phyloP scores from a whole-genome alignment of 192 early-diverging fungal species.

The Coemansia sp. region DNA sequence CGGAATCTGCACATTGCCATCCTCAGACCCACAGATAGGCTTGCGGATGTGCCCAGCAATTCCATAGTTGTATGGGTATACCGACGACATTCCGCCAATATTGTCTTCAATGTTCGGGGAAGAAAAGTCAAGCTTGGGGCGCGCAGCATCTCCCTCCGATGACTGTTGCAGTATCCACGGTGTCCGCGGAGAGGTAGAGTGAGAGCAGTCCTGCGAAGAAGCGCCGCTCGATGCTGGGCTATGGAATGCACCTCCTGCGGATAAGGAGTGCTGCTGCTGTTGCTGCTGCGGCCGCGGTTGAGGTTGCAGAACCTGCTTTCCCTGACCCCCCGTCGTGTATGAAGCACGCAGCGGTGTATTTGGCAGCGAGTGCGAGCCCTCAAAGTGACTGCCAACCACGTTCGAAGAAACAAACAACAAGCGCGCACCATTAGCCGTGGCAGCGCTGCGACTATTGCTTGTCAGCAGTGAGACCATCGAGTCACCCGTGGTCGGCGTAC shows the following conservation, averaged over 20 bases:
- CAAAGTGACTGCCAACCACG: conserved; percentile 14
- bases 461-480: conserved; percentile 38
- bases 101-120: conserved; percentile 43
- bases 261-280: conserved; percentile 2
- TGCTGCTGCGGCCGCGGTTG: neutral
- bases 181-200: conserved; percentile 25
- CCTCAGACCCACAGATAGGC: conserved; percentile 23
- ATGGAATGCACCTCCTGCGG: conserved; percentile 1
- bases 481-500: conserved; percentile 8
- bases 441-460: conserved; percentile 40
- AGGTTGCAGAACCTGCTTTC: conserved; percentile 3
- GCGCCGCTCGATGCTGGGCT: conserved; percentile 23
- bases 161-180: conserved; percentile 24
- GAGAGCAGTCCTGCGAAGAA: conserved; percentile 23
- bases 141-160: conserved; percentile 1
- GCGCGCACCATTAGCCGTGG: conserved; percentile 43
- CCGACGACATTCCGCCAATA: conserved; percentile 43
- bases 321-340: neutral
- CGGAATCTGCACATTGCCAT: conserved; percentile 4
- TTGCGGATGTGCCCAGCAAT: conserved; percentile 53
- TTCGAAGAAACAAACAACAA: conserved; percentile 24
- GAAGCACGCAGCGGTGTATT: conserved; percentile 41
- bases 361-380: conserved; percentile 49
- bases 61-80: conserved; percentile 53
- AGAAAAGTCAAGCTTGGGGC: conserved; percentile 15